Conservation (phyloP, 768 basidiomycete species). For the Phaeotremella skinneri region DNA sequence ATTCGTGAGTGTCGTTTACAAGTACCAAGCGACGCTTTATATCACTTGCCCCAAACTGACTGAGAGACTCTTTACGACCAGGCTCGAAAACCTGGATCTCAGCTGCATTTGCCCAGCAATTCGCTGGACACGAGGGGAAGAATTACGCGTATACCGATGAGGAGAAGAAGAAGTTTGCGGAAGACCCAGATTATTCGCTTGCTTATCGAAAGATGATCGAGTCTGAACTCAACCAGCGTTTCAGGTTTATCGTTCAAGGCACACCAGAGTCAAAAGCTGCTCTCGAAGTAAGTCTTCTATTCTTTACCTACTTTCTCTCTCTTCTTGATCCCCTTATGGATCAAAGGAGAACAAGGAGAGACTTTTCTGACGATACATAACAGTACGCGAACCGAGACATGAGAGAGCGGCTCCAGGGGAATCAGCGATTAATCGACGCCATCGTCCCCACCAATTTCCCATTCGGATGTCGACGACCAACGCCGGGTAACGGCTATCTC, state of each 20-base stretch:
- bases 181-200: constrained; percentile 11
- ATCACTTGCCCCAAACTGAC: not conserved
- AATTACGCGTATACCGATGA: constrained; percentile 30
- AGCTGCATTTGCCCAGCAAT: constrained; percentile 26
- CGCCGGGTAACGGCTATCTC: constrained; percentile 35
- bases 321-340: too few relatives aligned
- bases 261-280: constrained; percentile 18
- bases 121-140: constrained; percentile 21
- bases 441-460: constrained; percentile 31
- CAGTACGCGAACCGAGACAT: constrained; percentile 24
- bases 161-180: constrained; percentile 18
- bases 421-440: constrained; percentile 19
- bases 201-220: constrained; percentile 25
- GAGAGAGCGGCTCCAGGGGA: constrained; percentile 7
- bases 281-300: constrained; percentile 2
- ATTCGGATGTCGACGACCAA: constrained; percentile 34
- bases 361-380: not conserved
- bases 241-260: constrained; percentile 24
- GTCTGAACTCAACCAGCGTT: constrained; percentile 20
- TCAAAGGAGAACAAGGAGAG: too few relatives aligned
- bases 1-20: constrained; percentile 10
- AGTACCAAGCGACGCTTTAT: not conserved
- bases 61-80: not conserved
- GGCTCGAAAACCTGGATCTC: constrained; percentile 32
- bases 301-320: not conserved